Evolutionary conservation across 139 green algal genomes (phyloP).

Genomic region (Monoraphidium neglectum): DNA sequence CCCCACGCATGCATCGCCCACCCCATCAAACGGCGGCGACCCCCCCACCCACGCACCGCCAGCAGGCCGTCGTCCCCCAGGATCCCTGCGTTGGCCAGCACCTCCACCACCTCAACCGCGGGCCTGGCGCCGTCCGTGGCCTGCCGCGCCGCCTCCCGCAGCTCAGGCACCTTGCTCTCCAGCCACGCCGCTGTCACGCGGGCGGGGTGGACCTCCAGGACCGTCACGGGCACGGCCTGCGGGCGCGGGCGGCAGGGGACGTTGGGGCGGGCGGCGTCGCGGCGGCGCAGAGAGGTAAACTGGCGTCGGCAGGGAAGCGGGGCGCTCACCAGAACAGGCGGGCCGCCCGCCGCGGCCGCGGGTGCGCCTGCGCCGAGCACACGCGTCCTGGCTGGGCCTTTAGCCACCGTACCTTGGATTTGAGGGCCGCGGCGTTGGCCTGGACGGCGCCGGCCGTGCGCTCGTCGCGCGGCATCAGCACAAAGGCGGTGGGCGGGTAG

Average conservation of each 20-base stretch:
- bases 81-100: not conserved
- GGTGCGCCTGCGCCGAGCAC: too few relatives aligned
- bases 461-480: slow-evolving; percentile 67
- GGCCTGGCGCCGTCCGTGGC: slow-evolving; percentile 7
- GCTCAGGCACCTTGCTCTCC: slow-evolving; percentile 2
- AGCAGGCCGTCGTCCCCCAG: slow-evolving; percentile 13
- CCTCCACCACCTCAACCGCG: slow-evolving; percentile 8
- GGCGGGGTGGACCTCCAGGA: slow-evolving; percentile 32
- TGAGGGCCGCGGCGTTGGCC: slow-evolving; percentile 29
- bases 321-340: too few relatives aligned
- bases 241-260: not conserved
- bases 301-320: too few relatives aligned
- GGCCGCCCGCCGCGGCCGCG: too few relatives aligned
- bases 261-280: too few relatives aligned
- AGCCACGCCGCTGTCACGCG: slow-evolving; percentile 39
- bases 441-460: slow-evolving; percentile 34
- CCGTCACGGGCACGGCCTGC: slow-evolving; percentile 19
- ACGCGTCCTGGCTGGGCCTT: too few relatives aligned
- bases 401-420: slow-evolving; percentile 15
- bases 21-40: too few relatives aligned
- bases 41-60: too few relatives aligned
- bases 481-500: slow-evolving; percentile 60
- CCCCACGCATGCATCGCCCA: too few relatives aligned
- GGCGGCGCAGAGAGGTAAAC: too few relatives aligned
- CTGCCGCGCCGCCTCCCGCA: too few relatives aligned